phyloP scores from a whole-genome alignment of 768 basidiomycete genomes.

The Ramaria sp. region DNA sequence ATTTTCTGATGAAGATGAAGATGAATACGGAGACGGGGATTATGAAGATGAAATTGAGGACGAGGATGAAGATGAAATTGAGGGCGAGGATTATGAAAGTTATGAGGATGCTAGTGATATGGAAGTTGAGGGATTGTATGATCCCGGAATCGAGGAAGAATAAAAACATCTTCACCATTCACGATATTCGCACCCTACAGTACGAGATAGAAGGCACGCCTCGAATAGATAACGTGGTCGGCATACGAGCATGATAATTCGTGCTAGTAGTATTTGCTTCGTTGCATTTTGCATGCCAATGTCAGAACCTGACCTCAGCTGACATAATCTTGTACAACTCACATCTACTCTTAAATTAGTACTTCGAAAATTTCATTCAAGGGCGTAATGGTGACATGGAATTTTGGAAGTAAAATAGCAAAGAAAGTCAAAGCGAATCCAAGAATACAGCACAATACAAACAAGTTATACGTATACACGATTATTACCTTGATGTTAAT shows the following conservation, averaged over 20 bases:
- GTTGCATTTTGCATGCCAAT: no score
- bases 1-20: conserved; percentile 8
- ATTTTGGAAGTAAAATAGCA: neutral
- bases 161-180: neutral
- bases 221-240: no score
- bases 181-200: no score
- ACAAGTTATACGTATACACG: conserved; percentile 2
- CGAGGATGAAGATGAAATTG: conserved; percentile 12
- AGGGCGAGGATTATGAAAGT: conserved; percentile 8
- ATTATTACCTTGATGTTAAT: neutral
- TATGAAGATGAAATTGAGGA: conserved; percentile 11
- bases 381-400: no score
- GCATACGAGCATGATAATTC: no score
- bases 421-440: neutral
- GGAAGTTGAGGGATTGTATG: conserved; percentile 10
- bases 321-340: no score
- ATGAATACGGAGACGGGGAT: conserved; percentile 19
- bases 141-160: neutral
- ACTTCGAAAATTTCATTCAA: no score
- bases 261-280: no score
- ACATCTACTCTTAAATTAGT: no score
- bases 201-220: no score
- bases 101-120: conserved; percentile 11
- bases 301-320: no score
- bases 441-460: conserved; percentile 4